Evolutionary conservation across 768 basidiomycete species (phyloP).

Genomic region (Podaxis rugospora): DNA sequence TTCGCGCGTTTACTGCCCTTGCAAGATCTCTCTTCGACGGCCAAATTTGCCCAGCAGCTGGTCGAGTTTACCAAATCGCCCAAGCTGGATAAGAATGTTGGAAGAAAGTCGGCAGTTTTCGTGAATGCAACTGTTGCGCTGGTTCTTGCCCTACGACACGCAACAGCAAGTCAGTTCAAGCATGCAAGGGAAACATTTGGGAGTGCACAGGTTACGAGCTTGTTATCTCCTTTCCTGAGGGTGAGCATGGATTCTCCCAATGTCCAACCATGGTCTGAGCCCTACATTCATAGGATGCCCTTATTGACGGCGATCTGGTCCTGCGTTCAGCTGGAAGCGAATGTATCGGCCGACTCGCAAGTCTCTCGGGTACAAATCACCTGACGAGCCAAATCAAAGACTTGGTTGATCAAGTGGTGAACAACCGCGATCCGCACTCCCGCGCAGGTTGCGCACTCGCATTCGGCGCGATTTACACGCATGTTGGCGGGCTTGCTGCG

Average conservation of each 20-base stretch:
- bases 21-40: constrained; percentile 62
- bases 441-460: constrained; percentile 93
- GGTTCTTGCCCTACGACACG: constrained; percentile 60
- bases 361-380: constrained; percentile 78
- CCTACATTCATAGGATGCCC: constrained; percentile 48
- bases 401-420: constrained; percentile 90
- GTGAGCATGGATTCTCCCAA: constrained; percentile 31
- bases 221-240: constrained; percentile 73
- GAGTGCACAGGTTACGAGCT: constrained; percentile 51
- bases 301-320: constrained; percentile 76
- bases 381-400: constrained; percentile 84
- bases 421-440: constrained; percentile 87
- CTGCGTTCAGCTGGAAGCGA: constrained; percentile 81
- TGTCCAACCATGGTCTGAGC: not conserved
- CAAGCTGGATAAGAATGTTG: constrained; percentile 83
- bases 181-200: constrained; percentile 67
- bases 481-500: constrained; percentile 93
- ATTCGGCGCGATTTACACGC: constrained; percentile 86
- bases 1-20: constrained; percentile 76
- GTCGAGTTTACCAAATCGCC: constrained; percentile 64
- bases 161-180: constrained; percentile 46
- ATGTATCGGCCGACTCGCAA: constrained; percentile 82
- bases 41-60: constrained; percentile 52
- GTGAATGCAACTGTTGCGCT: constrained; percentile 79
- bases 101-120: constrained; percentile 78